Percentiles rank a stretch among this genome's conserved stretches.
phyloP scores from a whole-genome alignment of 495 filamentous ascomycete species.

The Penicillium malachiteum region DNA sequence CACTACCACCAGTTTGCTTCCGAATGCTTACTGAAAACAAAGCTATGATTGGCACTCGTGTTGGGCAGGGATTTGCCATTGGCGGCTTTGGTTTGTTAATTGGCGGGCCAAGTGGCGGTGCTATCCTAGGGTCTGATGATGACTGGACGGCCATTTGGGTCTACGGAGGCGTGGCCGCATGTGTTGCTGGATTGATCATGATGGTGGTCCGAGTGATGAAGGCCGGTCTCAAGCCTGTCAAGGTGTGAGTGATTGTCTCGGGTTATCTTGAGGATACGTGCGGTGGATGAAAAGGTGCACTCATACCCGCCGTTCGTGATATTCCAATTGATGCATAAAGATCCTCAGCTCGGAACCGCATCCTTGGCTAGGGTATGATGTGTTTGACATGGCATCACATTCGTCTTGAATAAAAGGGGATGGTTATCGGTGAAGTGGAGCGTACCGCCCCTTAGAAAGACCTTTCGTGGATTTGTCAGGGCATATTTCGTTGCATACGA shows the following conservation, averaged over 20 bases:
- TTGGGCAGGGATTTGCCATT: constrained; percentile 32
- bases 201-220: background rate
- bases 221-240: background rate
- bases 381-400: too few relatives aligned
- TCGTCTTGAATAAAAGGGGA: too few relatives aligned
- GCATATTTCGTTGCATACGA: too few relatives aligned
- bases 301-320: too few relatives aligned
- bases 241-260: background rate
- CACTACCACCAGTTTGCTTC: constrained; percentile 29
- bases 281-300: too few relatives aligned
- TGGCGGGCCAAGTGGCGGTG: constrained; percentile 33
- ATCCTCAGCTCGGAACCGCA: too few relatives aligned
- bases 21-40: constrained; percentile 17
- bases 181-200: constrained; percentile 8
- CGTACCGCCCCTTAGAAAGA: too few relatives aligned
- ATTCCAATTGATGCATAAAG: too few relatives aligned
- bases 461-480: too few relatives aligned
- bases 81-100: constrained; percentile 25
- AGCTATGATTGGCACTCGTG: constrained; percentile 31
- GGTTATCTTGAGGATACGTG: background rate
- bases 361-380: too few relatives aligned
- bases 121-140: constrained; percentile 31
- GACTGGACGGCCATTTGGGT: constrained; percentile 17
- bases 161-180: constrained; percentile 13
- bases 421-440: too few relatives aligned